A percentile compares a stretch with the other conserved stretches of the same genome.
Evolutionary conservation across 495 filamentous ascomycete genomes (phyloP).

Genomic region (Hypoxylon fuscum): DNA sequence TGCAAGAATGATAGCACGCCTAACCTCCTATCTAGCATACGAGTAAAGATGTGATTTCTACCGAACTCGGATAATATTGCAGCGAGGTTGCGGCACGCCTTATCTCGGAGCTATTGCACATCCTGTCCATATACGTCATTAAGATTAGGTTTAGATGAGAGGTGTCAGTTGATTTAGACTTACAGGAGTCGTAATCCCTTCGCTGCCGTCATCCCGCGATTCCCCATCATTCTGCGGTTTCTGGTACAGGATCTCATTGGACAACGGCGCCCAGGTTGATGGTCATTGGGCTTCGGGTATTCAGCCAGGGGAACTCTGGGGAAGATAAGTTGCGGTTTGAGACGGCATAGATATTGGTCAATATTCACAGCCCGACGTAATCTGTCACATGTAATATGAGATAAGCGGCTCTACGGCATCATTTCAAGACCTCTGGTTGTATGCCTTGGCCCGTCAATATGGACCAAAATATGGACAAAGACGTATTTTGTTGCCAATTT

Average conservation of each 20-base stretch:
- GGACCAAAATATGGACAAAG: background rate
- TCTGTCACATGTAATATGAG: slow-evolving; percentile 16
- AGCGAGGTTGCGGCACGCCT: slow-evolving; percentile 24
- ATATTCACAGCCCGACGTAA: background rate
- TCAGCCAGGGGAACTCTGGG: slow-evolving; percentile 12
- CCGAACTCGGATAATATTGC: background rate
- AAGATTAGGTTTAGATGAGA: slow-evolving; percentile 1
- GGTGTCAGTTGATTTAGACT: slow-evolving; percentile 22
- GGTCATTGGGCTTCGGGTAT: slow-evolving; percentile 26
- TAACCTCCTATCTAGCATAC: background rate
- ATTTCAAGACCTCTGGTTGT: slow-evolving; percentile 1
- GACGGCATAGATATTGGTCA: slow-evolving; percentile 16
- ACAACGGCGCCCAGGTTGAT: slow-evolving; percentile 9
- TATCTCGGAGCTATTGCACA: slow-evolving; percentile 16
- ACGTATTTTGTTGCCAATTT: slow-evolving; percentile 6
- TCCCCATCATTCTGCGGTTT: slow-evolving; percentile 21
- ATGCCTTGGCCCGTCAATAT: background rate
- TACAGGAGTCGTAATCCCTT: slow-evolving; percentile 22
- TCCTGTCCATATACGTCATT: slow-evolving; percentile 22
- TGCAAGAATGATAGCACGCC: slow-evolving; percentile 3
- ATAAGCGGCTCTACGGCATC: slow-evolving; percentile 17
- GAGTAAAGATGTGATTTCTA: background rate
- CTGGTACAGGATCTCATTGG: slow-evolving; percentile 25
- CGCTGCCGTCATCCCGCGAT: slow-evolving; percentile 14
- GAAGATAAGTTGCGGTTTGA: slow-evolving; percentile 24